Base-by-base conservation (phyloP, 306 rosid species). In the Sicyos baderoa region DNA sequence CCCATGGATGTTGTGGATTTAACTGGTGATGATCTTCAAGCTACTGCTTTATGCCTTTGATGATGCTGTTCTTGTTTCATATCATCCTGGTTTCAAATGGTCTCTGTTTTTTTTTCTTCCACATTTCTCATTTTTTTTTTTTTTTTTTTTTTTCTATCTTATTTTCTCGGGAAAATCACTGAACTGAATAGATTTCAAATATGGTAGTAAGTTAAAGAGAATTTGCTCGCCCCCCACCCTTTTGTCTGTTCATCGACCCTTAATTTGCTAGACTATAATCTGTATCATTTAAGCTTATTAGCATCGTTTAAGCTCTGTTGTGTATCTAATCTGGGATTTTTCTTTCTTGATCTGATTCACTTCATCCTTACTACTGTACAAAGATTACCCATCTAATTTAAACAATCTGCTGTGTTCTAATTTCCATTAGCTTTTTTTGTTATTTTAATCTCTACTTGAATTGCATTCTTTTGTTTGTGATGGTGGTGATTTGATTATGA, bases 11-110 rank as follows among this genome's bases (percentile, higher is more conserved):
- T 63, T 56, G 69, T n/a, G 0, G 87, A 78, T 72, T 75, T 71
- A 14, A 45, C 65, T 55, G 68, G 35, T 17, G 83, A 78, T 17
- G 87, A 80, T 72, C 78, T 89, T 66, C 81, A 63, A 35, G 90
- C 87, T 72, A 87, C 97, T 29, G 82, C 83, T 7, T 75, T 91
- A 70, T 80, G 87, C 72, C 95, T 91, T 81, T 91, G 76, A 76
- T 17, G 67, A 58, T 9, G 13, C 49, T 13, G 16, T 35, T 12
- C 8, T 60, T 58, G 49, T 45, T 22, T 14, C 21, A 40, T 29
- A 11, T 57, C 68, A 53, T 62, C 74, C 73, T 62, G 75, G 72
- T 68, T 74, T 58, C 13, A 9, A 37, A 72, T 54, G 70, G 50
- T 49, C 79, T 78, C 37, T 15, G 71, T 75, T 75, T 77, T 59